Evolutionary conservation across 2,329 filamentous ascomycete genomes (phyloP), one percentile per base, ranked within the genome.

Genomic region (Cladosporium sphaerospermum): DNA sequence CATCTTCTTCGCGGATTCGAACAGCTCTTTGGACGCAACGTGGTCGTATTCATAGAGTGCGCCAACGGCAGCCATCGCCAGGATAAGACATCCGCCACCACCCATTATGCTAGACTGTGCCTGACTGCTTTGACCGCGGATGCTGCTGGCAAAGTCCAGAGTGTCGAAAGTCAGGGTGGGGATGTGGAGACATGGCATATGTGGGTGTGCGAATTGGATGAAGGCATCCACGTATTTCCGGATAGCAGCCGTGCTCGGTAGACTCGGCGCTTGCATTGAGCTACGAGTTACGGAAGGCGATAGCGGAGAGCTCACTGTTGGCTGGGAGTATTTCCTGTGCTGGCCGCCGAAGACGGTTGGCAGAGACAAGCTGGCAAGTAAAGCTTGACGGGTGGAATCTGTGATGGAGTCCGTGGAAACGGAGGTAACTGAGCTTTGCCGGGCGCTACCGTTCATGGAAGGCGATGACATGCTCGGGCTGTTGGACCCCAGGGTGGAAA

Each of bases 1-100:
- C 85, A 96, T 89, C 72, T 90, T 95, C 75, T 96, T 96, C 45
- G 91, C 88, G 66, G 90, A 86, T 61, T 95, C 89, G 64, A 96
- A 96, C 7, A 99, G 73, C 44, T 95, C 87, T 67, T 86, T 87
- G 19, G 91, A 95, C 52, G 86, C 81, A 28, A 78, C 77, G 54
- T 85, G 82, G 55, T 97, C 91, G 65, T 85, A 82, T 72, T 96
- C 92, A 71, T 96, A 96, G 37, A 96, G 75, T 34, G 88, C 86
- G 18, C 88, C 88, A 60, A 86, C 84, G n/a, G 89, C 88, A 44
- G 89, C 88, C 85, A 95, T 93, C 3, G 88, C 90, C 32, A 95
- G 77, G 56, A 93, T 84, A 54, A 95, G 76, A 68, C 92, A 96
- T 49, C 89, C 90, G 55, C 86, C 89, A 53, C 91, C 90, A 54